These are phyloP conservation scores for Umbelopsis ramanniana DNA, from an alignment of 192 early-diverging fungal genomes.

Conservation along the genomic window DNA sequence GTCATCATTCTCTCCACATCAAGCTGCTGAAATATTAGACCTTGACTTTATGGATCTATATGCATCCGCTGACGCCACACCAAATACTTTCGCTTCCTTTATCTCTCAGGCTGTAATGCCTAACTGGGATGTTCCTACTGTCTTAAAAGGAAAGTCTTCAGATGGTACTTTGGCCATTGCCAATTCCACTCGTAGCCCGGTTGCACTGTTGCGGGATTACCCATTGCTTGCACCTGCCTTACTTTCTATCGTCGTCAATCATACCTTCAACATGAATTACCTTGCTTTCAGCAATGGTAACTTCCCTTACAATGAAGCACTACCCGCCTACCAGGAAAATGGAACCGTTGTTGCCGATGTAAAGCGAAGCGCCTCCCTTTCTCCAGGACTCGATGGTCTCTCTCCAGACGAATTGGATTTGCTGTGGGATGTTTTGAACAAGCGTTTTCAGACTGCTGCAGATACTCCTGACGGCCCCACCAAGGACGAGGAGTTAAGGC, in stretches of 20 bases:
- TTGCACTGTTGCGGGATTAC: slow-evolving; percentile 23
- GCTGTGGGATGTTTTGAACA: slow-evolving; percentile 17
- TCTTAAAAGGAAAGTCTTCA: neutral
- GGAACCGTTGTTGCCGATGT: neutral
- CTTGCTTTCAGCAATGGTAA: slow-evolving; percentile 1
- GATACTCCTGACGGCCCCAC: neutral
- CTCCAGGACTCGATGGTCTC: slow-evolving; percentile 8
- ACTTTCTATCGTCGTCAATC: slow-evolving; percentile 34
- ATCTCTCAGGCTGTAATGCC: slow-evolving; percentile 19
- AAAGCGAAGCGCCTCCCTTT: neutral
- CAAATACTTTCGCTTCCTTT: slow-evolving; percentile 15
- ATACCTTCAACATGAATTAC: slow-evolving; percentile 35
- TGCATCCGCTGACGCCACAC: slow-evolving; percentile 12
- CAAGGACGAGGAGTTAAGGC: neutral
- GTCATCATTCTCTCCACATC: neutral
- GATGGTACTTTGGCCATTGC: slow-evolving; percentile 1
- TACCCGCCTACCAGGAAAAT: slow-evolving; percentile 3
- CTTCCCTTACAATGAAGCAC: slow-evolving; percentile 19
- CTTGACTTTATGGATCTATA: slow-evolving; percentile 17
- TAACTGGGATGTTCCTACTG: slow-evolving; percentile 10
- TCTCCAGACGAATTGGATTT: neutral
- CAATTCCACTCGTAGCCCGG: neutral
- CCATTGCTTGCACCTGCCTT: slow-evolving; percentile 36
- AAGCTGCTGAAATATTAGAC: neutral
- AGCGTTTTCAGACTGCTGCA: neutral